Percentiles rank a stretch among this genome's conserved stretches.
Conservation (phyloP, 2,329 filamentous ascomycete genomes). For the Pochonia chlamydosporia region DNA sequence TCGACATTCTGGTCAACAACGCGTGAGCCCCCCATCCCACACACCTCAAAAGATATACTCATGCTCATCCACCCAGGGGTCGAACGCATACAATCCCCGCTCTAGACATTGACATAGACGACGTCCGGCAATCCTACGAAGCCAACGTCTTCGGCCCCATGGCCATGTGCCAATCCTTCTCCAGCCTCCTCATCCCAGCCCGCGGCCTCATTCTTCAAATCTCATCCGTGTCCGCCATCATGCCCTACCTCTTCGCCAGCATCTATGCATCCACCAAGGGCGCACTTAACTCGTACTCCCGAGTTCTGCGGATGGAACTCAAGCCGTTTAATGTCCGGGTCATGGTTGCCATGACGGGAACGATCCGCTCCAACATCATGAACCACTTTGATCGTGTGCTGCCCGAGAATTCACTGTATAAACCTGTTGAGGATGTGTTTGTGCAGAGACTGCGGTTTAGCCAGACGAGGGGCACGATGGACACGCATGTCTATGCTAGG, state of each 20-base stretch:
- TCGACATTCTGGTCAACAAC: conserved; percentile 56
- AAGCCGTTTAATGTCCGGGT: conserved; percentile 49
- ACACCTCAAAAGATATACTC: background rate
- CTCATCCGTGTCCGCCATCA: conserved; percentile 43
- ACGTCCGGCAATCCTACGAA: conserved; percentile 49
- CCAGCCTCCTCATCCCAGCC: conserved; percentile 41
- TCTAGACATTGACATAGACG: conserved; percentile 44
- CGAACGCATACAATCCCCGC: conserved; percentile 46
- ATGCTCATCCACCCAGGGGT: conserved; percentile 31
- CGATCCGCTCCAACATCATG: conserved; percentile 45
- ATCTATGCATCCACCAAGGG: conserved; percentile 52
- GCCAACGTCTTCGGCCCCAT: conserved; percentile 54
- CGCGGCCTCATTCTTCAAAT: conserved; percentile 50
- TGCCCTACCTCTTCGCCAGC: conserved; percentile 47
- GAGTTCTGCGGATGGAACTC: conserved; percentile 47
- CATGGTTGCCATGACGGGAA: conserved; percentile 51
- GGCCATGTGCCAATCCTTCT: conserved; percentile 47
- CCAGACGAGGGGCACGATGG: conserved; percentile 40
- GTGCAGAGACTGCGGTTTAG: conserved; percentile 39
- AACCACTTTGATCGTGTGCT: conserved; percentile 33
- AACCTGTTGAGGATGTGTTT: conserved; percentile 39
- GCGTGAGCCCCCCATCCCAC: conserved; percentile 33
- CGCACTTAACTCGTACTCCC: conserved; percentile 47
- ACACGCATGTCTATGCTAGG: conserved; percentile 36
- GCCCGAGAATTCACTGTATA: conserved; percentile 41